Base-by-base conservation (phyloP, 2,329 filamentous ascomycete species). In the Chaetomiaceae sp. region DNA sequence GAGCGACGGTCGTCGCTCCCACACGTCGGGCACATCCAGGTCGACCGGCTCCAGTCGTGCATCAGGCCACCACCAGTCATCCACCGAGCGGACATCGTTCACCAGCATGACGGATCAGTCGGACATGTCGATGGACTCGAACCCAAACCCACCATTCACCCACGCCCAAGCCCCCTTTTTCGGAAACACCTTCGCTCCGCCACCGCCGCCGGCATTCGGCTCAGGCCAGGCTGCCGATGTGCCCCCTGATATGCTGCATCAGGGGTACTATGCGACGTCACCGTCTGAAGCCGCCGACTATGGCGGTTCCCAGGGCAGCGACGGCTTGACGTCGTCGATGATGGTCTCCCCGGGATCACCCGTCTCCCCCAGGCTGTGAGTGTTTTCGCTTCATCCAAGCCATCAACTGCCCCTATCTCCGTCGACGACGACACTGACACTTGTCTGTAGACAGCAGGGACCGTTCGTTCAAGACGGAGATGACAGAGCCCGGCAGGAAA, bases 301-400 rank as follows among this genome's bases (percentile, higher is more conserved):
- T 24, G 44, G 17, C 14, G n/a, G n/a, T n/a, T 30, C 15, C 19
- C 32, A 11, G 8, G 24, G 11, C n/a, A 14, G 24, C 9, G 24
- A 46, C 17, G 38, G 18, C 18, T 20, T 32, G 44, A 32, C 38
- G 22, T 24, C 11, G 2, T 46, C 44, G 24, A 36, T 37, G 32
- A 1, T 15, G 14, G 24, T 41, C 14, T 38, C 5, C 2, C 42
- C 24, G 2, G 24, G 26, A 14, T 43, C 34, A 14, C 41, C 42
- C 2, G 26, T 12, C 24, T 32, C 26, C 29, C 19, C 33, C 18
- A 11, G 24, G 17, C 18, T 5, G 38, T 41, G 24, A 46, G 38
- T 15, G 12, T 17, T 38, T 2, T 11, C 22, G 12, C n/a, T 5
- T 24, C 5, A 6, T 24, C 32, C 22, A 5, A 5, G 22, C 9